These are phyloP conservation scores for Kingdonia uniflora DNA, from an alignment of 164 flowering plant genomes.

Conservation along the genomic window DNA sequence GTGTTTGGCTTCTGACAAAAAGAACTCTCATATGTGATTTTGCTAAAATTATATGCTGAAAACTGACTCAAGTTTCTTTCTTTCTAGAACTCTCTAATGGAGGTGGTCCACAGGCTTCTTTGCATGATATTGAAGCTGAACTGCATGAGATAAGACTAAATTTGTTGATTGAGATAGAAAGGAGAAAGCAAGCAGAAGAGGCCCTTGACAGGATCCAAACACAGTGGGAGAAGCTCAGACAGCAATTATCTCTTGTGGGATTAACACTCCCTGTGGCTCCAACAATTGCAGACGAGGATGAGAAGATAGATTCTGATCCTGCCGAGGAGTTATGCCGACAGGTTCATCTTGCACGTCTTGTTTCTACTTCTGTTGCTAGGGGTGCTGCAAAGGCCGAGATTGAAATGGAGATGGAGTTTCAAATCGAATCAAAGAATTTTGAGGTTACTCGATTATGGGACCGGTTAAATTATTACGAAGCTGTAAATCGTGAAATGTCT, in stretches of 20 bases:
- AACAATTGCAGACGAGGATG: conserved; percentile 18
- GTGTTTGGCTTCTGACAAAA: not conserved
- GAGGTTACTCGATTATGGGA: conserved; percentile 80
- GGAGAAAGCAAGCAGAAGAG: conserved; percentile 77
- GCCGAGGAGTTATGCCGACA: conserved; percentile 48
- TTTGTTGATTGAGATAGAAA: conserved; percentile 73
- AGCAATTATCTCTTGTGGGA: conserved; percentile 43
- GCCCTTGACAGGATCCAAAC: conserved; percentile 33
- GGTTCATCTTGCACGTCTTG: conserved; percentile 46
- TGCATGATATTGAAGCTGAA: conserved; percentile 45
- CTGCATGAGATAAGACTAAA: conserved; percentile 54
- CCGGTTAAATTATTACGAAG: conserved; percentile 69
- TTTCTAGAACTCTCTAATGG: conserved; percentile 64
- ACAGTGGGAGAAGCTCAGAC: conserved; percentile 50
- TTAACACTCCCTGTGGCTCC: conserved; percentile 42
- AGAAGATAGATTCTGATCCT: conserved; percentile 19
- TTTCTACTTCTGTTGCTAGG: conserved; percentile 62
- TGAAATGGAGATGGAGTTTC: conserved; percentile 64
- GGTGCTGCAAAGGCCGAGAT: conserved; percentile 66
- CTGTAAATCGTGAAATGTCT: conserved; percentile 84
- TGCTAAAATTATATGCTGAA: too few species aligned
- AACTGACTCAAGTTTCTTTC: conserved; percentile 1
- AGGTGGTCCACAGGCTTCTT: conserved; percentile 30
- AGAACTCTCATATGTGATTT: not conserved
- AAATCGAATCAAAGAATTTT: conserved; percentile 57